Conservation (phyloP, 73 alveolate genomes). For the Breviolum minutum region DNA sequence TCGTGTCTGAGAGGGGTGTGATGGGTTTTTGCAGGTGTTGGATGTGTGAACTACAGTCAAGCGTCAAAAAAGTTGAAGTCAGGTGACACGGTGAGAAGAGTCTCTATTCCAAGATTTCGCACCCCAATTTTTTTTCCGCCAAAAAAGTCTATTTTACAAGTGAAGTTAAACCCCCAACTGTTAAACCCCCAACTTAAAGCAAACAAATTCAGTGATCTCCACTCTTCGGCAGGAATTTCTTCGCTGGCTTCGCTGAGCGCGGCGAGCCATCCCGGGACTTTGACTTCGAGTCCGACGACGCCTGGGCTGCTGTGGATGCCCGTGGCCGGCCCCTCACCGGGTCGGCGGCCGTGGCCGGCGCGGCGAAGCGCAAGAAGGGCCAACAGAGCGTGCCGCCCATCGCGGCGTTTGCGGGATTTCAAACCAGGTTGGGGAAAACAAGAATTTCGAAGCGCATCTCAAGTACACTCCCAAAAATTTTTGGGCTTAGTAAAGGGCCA, state of each 20-base stretch:
- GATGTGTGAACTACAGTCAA: too few relatives aligned
- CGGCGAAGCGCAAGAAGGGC: conserved; percentile 10
- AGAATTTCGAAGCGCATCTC: background rate
- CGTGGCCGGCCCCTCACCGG: conserved; percentile 61
- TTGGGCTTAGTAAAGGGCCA: too few relatives aligned
- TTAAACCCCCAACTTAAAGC: too few relatives aligned
- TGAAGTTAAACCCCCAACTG: too few relatives aligned
- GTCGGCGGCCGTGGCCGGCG: conserved; percentile 14
- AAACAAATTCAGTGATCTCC: background rate
- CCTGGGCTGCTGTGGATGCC: conserved; percentile 50
- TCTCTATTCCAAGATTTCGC: too few relatives aligned
- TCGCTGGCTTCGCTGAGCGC: conserved; percentile 55
- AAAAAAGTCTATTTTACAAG: too few relatives aligned
- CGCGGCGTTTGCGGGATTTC: conserved; percentile 66
- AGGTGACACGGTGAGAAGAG: too few relatives aligned
- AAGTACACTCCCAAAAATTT: too few relatives aligned
- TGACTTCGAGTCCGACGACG: conserved; percentile 39
- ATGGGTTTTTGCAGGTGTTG: background rate
- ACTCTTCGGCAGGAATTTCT: background rate
- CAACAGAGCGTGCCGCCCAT: conserved; percentile 40
- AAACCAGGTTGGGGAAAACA: background rate
- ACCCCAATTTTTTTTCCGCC: too few relatives aligned
- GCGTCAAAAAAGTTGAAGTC: too few relatives aligned
- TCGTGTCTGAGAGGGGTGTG: background rate
- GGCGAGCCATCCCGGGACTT: background rate